Evolutionary conservation across 225 moss, liverwort and hornwort genomes (phyloP).

Genomic region (Neckera pumila): DNA sequence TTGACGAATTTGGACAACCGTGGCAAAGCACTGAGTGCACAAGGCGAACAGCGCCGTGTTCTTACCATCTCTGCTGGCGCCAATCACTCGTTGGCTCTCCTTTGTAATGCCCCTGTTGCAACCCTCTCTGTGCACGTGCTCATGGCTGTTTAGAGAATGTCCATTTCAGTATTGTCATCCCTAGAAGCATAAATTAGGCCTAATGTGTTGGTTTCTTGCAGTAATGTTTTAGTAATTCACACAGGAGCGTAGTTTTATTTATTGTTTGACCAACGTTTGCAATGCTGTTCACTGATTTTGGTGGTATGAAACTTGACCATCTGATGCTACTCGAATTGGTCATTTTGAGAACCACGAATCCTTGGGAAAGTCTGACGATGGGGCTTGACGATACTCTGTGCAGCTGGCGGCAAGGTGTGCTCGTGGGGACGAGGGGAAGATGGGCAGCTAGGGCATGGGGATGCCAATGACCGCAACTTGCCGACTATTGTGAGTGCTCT

Average conservation of each 20-base stretch:
- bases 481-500: constrained; percentile 66
- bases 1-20: background rate
- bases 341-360: background rate
- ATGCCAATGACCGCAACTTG: constrained; percentile 65
- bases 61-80: constrained; percentile 21
- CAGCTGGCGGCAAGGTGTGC: constrained; percentile 69
- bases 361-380: background rate
- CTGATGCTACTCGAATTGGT: background rate
- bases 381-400: background rate
- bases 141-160: background rate
- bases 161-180: background rate
- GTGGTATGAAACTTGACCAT: background rate
- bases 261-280: background rate
- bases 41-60: background rate
- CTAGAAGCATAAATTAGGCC: background rate
- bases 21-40: background rate
- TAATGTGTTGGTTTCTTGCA: background rate
- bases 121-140: background rate
- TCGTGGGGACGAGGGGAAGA: constrained; percentile 97
- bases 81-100: constrained; percentile 28
- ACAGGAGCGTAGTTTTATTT: background rate
- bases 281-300: background rate
- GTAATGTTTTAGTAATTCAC: background rate
- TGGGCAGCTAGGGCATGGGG: constrained; percentile 91
- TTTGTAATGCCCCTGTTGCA: background rate